Base-by-base conservation (phyloP, 1,139 yeast genomes). In the Pichia cactophila region DNA sequence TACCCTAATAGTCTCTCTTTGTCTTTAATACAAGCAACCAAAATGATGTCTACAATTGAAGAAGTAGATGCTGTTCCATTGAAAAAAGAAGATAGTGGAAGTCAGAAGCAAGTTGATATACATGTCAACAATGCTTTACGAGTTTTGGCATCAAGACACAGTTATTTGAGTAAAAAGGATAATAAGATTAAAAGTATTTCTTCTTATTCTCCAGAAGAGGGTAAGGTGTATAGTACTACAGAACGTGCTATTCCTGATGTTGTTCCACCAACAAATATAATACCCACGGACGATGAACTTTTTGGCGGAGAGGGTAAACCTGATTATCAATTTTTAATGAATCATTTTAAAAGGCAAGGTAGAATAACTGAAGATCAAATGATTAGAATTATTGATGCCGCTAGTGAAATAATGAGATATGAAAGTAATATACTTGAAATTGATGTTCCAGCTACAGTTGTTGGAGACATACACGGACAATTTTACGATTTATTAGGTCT, bases 401-500 rank as follows among this genome's bases (percentile, higher is more conserved):
- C 95, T 16, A 79, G 88, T 0, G 74, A 74, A 41, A 67, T 83
- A n/a, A 71, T 92, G 55, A 67, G 74, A 41, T 64, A 70, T 44
- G 97, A 92, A 61, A 92, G 96, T 1, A 90, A 86, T 58, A 66
- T 92, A 61, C 70, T 92, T 48, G 75, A 75, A 35, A 85, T 92
- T 2, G 88, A 89, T 1, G 95, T 97, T 1, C 98, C 98, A 0
- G 86, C 90, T 4, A 89, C 96, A 2, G 90, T 92, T 2, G 90
- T 97, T 68, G 98, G 98, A 45, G 98, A 92, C 65, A 80, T 92
- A 28, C 98, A 92, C 66, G 98, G 98, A 7, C 98, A 92, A 66
- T 92, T 80, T 68, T 90, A 79, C 62, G 98, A 92, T 68, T 72
- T 92, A 58, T 76, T 90, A 79, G 90, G 89, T 66, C 69, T 92